Evolutionary conservation across 768 basidiomycete species (phyloP).

Genomic region (Stropharia rugosoannulata): DNA sequence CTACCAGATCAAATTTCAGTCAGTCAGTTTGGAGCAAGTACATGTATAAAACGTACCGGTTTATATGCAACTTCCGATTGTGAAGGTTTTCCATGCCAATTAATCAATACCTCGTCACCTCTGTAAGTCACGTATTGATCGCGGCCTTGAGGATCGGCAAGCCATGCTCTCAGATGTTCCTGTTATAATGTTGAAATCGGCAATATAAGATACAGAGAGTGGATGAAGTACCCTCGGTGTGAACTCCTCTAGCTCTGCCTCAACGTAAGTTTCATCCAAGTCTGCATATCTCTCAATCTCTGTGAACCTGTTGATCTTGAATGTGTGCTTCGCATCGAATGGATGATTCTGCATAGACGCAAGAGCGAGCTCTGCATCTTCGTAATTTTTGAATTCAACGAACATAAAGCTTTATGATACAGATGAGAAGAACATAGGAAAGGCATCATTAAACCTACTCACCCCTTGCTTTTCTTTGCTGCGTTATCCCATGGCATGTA

Average conservation of each 20-base stretch:
- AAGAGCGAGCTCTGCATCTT: constrained; percentile 71
- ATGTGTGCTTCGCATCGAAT: constrained; percentile 86
- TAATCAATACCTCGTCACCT: constrained; percentile 85
- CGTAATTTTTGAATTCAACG: constrained; percentile 69
- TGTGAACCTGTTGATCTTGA: constrained; percentile 82
- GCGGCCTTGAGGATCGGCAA: constrained; percentile 87
- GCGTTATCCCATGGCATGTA: constrained; percentile 86
- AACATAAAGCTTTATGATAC: constrained; percentile 68
- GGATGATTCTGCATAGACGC: constrained; percentile 70
- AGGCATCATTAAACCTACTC: constrained; percentile 19
- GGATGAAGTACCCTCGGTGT: constrained; percentile 57
- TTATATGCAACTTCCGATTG: constrained; percentile 81
- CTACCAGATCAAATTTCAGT: constrained; percentile 36
- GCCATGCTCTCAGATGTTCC: constrained; percentile 96
- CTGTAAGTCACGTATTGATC: constrained; percentile 96
- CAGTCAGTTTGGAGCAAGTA: constrained; percentile 1
- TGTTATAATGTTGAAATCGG: constrained; percentile 28
- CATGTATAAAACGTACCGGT: constrained; percentile 49
- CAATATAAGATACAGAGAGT: not conserved
- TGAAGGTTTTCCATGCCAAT: constrained; percentile 92
- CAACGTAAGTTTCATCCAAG: constrained; percentile 75
- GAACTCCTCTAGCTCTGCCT: constrained; percentile 75
- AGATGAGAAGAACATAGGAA: constrained; percentile 2
- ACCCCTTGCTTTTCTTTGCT: constrained; percentile 92
- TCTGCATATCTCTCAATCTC: constrained; percentile 84